Percentiles rank a stretch among this genome's conserved stretches.
Evolutionary conservation across 1,284 basidiomycete species (phyloP).

Genomic region (Grifola frondosa): DNA sequence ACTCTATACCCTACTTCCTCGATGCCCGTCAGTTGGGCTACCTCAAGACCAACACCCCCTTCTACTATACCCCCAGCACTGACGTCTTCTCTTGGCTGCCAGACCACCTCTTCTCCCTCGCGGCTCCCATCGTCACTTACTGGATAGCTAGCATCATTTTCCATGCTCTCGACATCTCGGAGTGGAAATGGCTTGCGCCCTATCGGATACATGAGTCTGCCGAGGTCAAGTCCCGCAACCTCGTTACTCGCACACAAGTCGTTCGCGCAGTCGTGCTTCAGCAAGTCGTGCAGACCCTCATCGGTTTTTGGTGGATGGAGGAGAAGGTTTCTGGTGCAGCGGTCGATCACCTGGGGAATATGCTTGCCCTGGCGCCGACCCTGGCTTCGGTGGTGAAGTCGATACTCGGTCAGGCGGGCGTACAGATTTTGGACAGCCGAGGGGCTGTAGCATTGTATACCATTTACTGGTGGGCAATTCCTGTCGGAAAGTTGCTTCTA

Average conservation of each 20-base stretch:
- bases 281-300: constrained; percentile 80
- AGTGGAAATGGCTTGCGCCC: constrained; percentile 78
- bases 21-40: constrained; percentile 24
- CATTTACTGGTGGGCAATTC: constrained; percentile 95
- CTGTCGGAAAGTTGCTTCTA: constrained; percentile 70
- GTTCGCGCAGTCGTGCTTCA: constrained; percentile 37
- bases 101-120: constrained; percentile 75
- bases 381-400: constrained; percentile 44
- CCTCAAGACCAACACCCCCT: constrained; percentile 23
- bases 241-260: constrained; percentile 80
- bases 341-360: constrained; percentile 52
- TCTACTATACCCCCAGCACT: constrained; percentile 27
- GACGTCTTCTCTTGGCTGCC: constrained; percentile 30
- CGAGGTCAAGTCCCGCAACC: constrained; percentile 79
- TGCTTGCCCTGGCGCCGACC: constrained; percentile 40
- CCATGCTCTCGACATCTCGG: constrained; percentile 75
- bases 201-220: constrained; percentile 88
- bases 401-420: constrained; percentile 37
- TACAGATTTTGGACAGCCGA: constrained; percentile 37
- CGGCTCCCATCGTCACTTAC: constrained; percentile 82
- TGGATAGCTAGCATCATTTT: constrained; percentile 86
- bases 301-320: constrained; percentile 75
- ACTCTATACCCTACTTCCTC: constrained; percentile 16
- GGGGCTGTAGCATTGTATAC: constrained; percentile 63
- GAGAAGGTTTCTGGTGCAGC: constrained; percentile 42